phyloP scores from a whole-genome alignment of 176 grass and related monocot species.

The Bonia amplexicaulis region DNA sequence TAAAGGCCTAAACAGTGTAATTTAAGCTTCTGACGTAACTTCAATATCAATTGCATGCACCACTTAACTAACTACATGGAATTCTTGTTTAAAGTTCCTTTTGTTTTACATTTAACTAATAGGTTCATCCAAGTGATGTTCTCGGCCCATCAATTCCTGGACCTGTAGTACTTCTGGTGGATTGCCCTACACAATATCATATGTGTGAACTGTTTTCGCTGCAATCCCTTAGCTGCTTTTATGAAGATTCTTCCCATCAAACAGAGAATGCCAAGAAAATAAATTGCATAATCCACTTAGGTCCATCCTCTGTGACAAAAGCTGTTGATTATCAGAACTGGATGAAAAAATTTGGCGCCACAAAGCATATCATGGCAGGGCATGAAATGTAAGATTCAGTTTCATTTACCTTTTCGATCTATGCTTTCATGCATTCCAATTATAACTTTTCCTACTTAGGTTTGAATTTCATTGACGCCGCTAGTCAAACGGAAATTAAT shows the following conservation, averaged over 20 bases:
- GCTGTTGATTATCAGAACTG: slow-evolving; percentile 65
- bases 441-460: background rate
- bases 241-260: slow-evolving; percentile 39
- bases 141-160: slow-evolving; percentile 67
- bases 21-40: background rate
- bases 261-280: slow-evolving; percentile 56
- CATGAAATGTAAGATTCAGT: slow-evolving; percentile 83
- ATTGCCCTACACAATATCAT: slow-evolving; percentile 76
- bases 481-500: background rate
- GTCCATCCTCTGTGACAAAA: slow-evolving; percentile 73
- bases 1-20: background rate
- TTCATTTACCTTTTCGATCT: slow-evolving; percentile 6
- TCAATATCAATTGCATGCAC: background rate
- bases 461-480: background rate
- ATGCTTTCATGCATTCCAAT: background rate
- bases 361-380: slow-evolving; percentile 95
- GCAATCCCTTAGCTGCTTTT: slow-evolving; percentile 53
- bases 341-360: slow-evolving; percentile 70
- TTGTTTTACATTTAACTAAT: slow-evolving; percentile 28
- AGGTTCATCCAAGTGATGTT: slow-evolving; percentile 94
- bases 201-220: slow-evolving; percentile 63
- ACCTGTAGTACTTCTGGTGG: slow-evolving; percentile 72
- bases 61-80: background rate
- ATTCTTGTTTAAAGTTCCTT: slow-evolving; percentile 18
- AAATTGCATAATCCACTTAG: slow-evolving; percentile 97